Evolutionary conservation across 2,329 filamentous ascomycete species (phyloP).

Genomic region (Colletotrichum navitas): DNA sequence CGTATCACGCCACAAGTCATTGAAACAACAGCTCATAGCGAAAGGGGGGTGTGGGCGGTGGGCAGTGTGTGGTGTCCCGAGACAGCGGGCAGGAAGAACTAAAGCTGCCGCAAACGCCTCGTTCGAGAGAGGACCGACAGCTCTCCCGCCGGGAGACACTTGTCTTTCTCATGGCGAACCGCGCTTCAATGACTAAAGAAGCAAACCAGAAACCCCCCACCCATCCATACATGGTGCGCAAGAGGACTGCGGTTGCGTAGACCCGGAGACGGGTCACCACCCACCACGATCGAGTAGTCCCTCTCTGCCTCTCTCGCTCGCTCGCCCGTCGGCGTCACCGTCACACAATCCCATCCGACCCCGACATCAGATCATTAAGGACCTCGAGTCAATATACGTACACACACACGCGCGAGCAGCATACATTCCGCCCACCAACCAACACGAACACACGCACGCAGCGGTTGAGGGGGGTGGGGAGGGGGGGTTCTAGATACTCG

Average conservation of each 20-base stretch:
- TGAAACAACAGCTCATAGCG: not conserved
- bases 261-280: not conserved
- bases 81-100: not conserved
- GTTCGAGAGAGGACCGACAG: not conserved
- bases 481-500: not conserved
- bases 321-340: constrained; percentile 9
- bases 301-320: not conserved
- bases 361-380: constrained; percentile 31
- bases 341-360: constrained; percentile 27
- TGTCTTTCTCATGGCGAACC: not conserved
- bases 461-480: no score
- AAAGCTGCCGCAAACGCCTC: constrained; percentile 18
- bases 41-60: not conserved
- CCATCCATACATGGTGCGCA: not conserved
- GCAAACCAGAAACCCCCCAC: not conserved
- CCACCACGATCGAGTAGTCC: not conserved
- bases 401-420: not conserved
- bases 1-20: constrained; percentile 2
- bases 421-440: not conserved
- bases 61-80: not conserved
- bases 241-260: constrained; percentile 2
- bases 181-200: constrained; percentile 5
- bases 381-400: constrained; percentile 16
- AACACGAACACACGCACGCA: not conserved
- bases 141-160: not conserved